A percentile compares a stretch with the other conserved stretches of the same genome.
Evolutionary conservation across 441 rosid genomes (phyloP).

Genomic region (Bruguiera hainesii): DNA sequence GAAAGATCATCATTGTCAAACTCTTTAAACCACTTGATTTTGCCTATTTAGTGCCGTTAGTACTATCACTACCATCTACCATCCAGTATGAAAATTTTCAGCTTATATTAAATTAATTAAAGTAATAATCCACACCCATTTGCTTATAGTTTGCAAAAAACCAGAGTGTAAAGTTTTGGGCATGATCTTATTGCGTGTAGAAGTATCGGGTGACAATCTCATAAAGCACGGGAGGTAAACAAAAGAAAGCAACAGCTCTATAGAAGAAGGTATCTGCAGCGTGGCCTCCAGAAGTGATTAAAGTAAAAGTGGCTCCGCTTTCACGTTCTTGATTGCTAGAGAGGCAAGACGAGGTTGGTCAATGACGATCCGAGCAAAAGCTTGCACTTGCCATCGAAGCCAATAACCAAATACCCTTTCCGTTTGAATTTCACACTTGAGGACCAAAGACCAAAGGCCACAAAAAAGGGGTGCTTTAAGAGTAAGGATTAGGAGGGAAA

Average conservation of each 20-base stretch:
- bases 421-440: constrained; percentile 12
- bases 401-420: constrained; percentile 25
- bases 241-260: constrained; percentile 35
- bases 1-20: not conserved
- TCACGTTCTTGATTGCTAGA: constrained; percentile 19
- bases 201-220: constrained; percentile 29
- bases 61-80: no score
- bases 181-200: constrained; percentile 34
- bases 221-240: constrained; percentile 20
- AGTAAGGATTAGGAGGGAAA: not conserved
- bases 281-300: constrained; percentile 31
- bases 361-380: constrained; percentile 26
- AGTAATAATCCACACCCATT: no score
- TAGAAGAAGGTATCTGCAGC: constrained; percentile 36
- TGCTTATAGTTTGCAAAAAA: not conserved
- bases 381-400: constrained; percentile 37
- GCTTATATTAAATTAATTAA: no score
- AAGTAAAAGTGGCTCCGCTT: constrained; percentile 20
- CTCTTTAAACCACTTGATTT: not conserved
- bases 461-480: not conserved
- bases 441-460: not conserved
- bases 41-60: no score
- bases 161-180: not conserved
- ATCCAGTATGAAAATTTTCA: no score
- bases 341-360: constrained; percentile 17